Conservation (phyloP, 2,329 filamentous ascomycete species). For the Beauveria varroae region DNA sequence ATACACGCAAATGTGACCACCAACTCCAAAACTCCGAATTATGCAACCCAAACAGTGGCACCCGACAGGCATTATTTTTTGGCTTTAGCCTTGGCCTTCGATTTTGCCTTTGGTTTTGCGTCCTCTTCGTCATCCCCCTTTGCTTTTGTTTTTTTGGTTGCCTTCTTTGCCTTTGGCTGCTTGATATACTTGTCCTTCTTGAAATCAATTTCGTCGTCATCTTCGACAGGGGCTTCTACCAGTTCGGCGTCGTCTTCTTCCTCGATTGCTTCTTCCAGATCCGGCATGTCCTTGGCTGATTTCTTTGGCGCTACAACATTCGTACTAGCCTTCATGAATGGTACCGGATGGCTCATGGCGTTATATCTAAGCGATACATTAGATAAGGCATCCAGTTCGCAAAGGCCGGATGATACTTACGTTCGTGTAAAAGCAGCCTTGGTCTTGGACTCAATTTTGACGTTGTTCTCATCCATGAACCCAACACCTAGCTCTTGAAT, state of each 20-base stretch:
- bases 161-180: conserved; percentile 66
- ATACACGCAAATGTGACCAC: neutral
- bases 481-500: conserved; percentile 89
- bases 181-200: conserved; percentile 97
- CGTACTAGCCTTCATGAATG: conserved; percentile 84
- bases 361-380: conserved; percentile 61
- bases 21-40: neutral
- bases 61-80: neutral
- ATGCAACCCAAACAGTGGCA: neutral
- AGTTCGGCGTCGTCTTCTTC: conserved; percentile 74
- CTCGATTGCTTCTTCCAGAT: conserved; percentile 93
- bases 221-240: conserved; percentile 52
- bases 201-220: conserved; percentile 72
- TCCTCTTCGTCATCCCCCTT: conserved; percentile 43
- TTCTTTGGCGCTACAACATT: conserved; percentile 67
- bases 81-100: conserved; percentile 37
- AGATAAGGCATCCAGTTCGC: neutral
- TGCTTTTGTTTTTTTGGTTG: conserved; percentile 31
- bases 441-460: conserved; percentile 76
- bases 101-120: conserved; percentile 46
- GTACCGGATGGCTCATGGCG: conserved; percentile 73
- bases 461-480: conserved; percentile 64
- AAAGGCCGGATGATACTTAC: conserved; percentile 44
- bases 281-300: conserved; percentile 67
- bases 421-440: conserved; percentile 84